Conservation (phyloP, 2,329 filamentous ascomycete species). For the Colletotrichum sp. region DNA sequence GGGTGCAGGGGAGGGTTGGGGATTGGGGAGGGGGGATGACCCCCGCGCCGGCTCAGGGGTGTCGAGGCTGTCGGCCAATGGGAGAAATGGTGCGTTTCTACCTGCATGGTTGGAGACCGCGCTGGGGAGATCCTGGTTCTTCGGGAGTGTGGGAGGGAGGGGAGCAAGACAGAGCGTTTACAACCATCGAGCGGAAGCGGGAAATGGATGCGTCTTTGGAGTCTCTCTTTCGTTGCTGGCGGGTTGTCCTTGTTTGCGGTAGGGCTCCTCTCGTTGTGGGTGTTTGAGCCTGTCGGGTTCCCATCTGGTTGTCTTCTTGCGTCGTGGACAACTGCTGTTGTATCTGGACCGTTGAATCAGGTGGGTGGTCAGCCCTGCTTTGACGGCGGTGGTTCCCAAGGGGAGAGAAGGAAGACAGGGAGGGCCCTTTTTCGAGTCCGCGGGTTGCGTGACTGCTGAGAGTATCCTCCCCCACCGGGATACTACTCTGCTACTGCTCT, state of each 20-base stretch:
- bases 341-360: neutral
- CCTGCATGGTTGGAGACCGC: neutral
- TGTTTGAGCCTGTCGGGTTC: neutral
- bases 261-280: neutral
- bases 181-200: neutral
- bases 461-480: neutral
- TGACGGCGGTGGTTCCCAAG: neutral
- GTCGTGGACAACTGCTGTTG: neutral
- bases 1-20: neutral
- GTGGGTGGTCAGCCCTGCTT: neutral
- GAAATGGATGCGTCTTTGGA: neutral
- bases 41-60: neutral
- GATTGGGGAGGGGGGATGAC: neutral
- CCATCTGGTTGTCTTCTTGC: neutral
- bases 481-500: neutral
- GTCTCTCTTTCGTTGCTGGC: neutral
- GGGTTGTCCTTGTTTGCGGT: neutral
- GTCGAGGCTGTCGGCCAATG: neutral
- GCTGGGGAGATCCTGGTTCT: neutral
- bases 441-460: neutral
- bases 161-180: neutral
- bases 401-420: neutral
- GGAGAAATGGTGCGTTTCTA: conserved; percentile 2
- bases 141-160: neutral
- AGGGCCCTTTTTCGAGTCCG: neutral